Conservation (phyloP, 2,329 filamentous ascomycete genomes). For the Aspergillus costaricaensis region DNA sequence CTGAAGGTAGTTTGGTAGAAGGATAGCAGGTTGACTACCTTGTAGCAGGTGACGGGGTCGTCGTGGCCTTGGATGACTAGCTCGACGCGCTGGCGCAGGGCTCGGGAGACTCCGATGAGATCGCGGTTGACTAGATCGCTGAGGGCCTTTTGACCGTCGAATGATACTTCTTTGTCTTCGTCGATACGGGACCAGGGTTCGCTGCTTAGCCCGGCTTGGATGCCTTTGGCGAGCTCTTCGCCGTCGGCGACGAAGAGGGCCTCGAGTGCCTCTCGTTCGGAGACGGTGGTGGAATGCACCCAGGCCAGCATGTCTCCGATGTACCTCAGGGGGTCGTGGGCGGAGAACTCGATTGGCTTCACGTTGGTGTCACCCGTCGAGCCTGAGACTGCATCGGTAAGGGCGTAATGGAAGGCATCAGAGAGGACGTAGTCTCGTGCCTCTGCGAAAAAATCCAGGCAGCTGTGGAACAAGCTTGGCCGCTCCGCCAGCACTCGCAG, state of each 20-base stretch:
- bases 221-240: slow-evolving; percentile 79
- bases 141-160: slow-evolving; percentile 79
- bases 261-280: slow-evolving; percentile 89
- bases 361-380: slow-evolving; percentile 62
- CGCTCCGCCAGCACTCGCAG: slow-evolving; percentile 85
- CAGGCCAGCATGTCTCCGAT: slow-evolving; percentile 97
- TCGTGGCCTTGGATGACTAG: slow-evolving; percentile 92
- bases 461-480: slow-evolving; percentile 88
- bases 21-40: slow-evolving; percentile 80
- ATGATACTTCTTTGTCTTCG: slow-evolving; percentile 59
- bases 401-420: slow-evolving; percentile 82
- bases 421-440: slow-evolving; percentile 83
- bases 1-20: slow-evolving; percentile 88
- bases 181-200: slow-evolving; percentile 77
- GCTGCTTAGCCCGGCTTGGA: slow-evolving; percentile 76
- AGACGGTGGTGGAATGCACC: slow-evolving; percentile 91
- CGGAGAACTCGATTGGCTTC: slow-evolving; percentile 91
- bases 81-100: slow-evolving; percentile 87
- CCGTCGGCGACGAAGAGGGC: slow-evolving; percentile 88
- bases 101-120: slow-evolving; percentile 74
- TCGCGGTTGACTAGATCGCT: slow-evolving; percentile 86
- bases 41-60: slow-evolving; percentile 84
- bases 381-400: slow-evolving; percentile 70
- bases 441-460: slow-evolving; percentile 89
- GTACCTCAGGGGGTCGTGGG: slow-evolving; percentile 88